Percentiles rank a stretch among this genome's conserved stretches.
These are phyloP conservation scores for Saturnispora sanitii DNA, from an alignment of 805 yeast genomes.

Conservation along the genomic window DNA sequence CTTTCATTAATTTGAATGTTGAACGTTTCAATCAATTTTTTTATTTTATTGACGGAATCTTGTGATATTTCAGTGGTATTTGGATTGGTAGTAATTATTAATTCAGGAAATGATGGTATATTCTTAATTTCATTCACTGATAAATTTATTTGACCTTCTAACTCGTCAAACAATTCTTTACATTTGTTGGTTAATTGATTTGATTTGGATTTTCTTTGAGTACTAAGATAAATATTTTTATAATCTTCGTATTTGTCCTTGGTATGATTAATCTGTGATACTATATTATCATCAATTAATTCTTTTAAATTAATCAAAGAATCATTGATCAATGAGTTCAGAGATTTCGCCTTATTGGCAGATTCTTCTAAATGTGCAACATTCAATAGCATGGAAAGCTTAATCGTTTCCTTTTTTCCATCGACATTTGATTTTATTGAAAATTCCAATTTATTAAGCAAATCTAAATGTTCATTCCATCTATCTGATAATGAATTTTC, in stretches of 20 bases:
- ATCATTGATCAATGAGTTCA: slow-evolving; percentile 14
- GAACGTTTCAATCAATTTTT: slow-evolving; percentile 16
- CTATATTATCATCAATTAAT: slow-evolving; percentile 30
- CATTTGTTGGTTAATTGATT: slow-evolving; percentile 15
- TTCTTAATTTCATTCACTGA: slow-evolving; percentile 17
- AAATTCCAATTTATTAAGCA: slow-evolving; percentile 21
- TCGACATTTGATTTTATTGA: slow-evolving; percentile 17
- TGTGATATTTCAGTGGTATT: slow-evolving; percentile 21
- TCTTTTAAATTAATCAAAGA: slow-evolving; percentile 25
- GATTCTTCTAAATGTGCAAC: slow-evolving; percentile 21
- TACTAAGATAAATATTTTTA: slow-evolving; percentile 28
- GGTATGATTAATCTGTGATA: slow-evolving; percentile 27
- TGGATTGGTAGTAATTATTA: slow-evolving; percentile 23
- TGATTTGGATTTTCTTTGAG: slow-evolving; percentile 9
- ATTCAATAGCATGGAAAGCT: slow-evolving; percentile 29
- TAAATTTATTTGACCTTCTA: slow-evolving; percentile 19
- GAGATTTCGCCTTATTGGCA: slow-evolving; percentile 25
- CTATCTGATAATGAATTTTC: slow-evolving; percentile 33
- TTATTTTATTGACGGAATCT: slow-evolving; percentile 19
- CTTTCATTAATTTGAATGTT: slow-evolving; percentile 15
- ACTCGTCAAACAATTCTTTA: slow-evolving; percentile 14
- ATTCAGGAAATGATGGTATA: slow-evolving; percentile 24
- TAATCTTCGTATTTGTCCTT: slow-evolving; percentile 33
- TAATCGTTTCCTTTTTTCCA: slow-evolving; percentile 12
- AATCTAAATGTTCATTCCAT: slow-evolving; percentile 30